These are phyloP conservation scores for Tubosaeta sp. DNA, from an alignment of 768 basidiomycete genomes.

Conservation along the genomic window DNA sequence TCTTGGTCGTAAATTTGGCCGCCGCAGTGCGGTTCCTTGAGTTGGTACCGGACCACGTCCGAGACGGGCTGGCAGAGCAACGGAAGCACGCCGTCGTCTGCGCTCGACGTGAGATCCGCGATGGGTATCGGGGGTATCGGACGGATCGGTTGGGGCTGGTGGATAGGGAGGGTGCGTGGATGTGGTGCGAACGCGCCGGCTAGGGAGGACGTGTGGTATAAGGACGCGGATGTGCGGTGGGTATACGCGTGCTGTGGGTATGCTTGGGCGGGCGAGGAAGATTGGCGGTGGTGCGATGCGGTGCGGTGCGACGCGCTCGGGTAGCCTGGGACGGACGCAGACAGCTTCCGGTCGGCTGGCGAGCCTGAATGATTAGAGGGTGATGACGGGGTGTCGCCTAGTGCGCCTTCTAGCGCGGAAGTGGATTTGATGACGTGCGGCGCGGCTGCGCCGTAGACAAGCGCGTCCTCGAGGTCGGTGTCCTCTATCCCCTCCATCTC, in stretches of 20 bases:
- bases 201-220: constrained; percentile 22
- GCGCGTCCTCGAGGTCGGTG: constrained; percentile 5
- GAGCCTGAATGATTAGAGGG: constrained; percentile 9
- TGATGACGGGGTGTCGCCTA: constrained; percentile 22
- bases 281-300: neutral
- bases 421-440: constrained; percentile 29
- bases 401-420: constrained; percentile 29
- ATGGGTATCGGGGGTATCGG: constrained; percentile 33
- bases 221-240: constrained; percentile 18
- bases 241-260: constrained; percentile 14
- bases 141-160: constrained; percentile 32
- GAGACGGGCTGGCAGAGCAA: constrained; percentile 34
- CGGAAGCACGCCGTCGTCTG: constrained; percentile 21
- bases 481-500: constrained; percentile 31
- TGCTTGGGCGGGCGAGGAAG: constrained; percentile 6
- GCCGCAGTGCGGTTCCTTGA: constrained; percentile 12
- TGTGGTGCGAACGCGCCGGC: constrained; percentile 23
- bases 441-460: constrained; percentile 19
- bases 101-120: constrained; percentile 23
- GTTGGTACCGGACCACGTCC: constrained; percentile 28
- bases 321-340: constrained; percentile 32
- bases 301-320: constrained; percentile 20
- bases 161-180: constrained; percentile 22
- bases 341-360: constrained; percentile 27
- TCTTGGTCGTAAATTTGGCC: too few relatives aligned